Evolutionary conservation across 176 grass and related monocot species (phyloP), one percentile per base, ranked within the genome.

Genomic region (Elaeis guineensis): DNA sequence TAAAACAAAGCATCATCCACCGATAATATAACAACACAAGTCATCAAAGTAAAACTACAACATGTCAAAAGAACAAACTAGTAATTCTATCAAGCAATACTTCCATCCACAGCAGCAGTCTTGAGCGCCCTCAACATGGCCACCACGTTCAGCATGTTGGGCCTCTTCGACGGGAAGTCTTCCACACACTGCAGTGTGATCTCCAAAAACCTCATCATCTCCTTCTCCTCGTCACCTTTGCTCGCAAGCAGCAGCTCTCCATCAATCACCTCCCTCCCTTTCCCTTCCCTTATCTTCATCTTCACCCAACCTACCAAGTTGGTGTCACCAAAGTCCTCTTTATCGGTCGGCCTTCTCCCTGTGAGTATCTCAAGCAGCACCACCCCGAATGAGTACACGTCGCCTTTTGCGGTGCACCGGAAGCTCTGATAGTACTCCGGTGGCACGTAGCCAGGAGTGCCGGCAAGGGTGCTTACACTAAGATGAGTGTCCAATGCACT

Each of bases 381-480:
- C 0, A 96, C 91, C 6, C 91, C 91, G 23, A 96, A 81, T n/a
- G 91, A 96, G 83, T 96, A 96, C 17, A 96, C 84, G 39, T 96
- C 91, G 5, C 91, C 86, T 75, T 90, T 96, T 19, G 76, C 69
- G 0, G 91, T 96, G 79, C 91, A 96, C 0, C 91, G 77, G 78
- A 96, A 96, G 76, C 91, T 96, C 86, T 96, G 91, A 78, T 96
- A 96, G 72, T 96, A 96, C 79, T 96, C 91, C 6, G 91, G 91
- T 29, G 91, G 91, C 63, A 96, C 91, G 54, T 96, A 96, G 0
- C 91, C 92, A 0, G 92, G 92, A 5, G 92, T 96, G 1, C 92
- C 92, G n/a, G 87, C 92, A 1, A 96, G 87, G 50, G 92, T 96
- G 79, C 83, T 96, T 0, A 96, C 92, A 71, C 92, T 96, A 3